Evolutionary conservation across 805 yeast genomes (phyloP), one percentile per base, ranked within the genome.

Genomic region (Kodamaea leandrae): DNA sequence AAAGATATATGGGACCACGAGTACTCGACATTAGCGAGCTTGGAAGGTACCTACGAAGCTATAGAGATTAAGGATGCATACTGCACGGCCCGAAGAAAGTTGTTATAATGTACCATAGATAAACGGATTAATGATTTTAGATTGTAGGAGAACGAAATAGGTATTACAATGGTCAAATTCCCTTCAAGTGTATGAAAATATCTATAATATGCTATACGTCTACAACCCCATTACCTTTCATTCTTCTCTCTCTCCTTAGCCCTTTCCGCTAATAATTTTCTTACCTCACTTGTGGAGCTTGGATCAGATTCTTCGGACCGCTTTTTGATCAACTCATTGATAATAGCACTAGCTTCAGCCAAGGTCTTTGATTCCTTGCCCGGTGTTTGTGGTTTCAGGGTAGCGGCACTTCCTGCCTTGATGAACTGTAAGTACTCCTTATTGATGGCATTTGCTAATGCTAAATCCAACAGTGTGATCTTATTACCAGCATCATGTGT

Each of bases 31-130:
- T 67, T 74, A 54, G 91, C 96, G 2, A 84, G 86, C 50, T 66
- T 87, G 49, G 96, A 90, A 60, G 99, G 99, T 34, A 83, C 87
- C 3, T 93, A 93, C 57, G 96, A 90, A 61, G 97, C 97, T 4
- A 76, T 88, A 32, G 89, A 83, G 55, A 79, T 93, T n/a, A 78
- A 78, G 33, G 99, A 93, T 64, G 83, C 86, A 6, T 84, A 68
- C 61, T 93, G 99, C 71, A 38, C 33, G 25, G 63, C 61, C 10
- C 40, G 42, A 34, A 40, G 55, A 42, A 50, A 45, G 28, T 18
- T 27, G 35, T 36, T 19, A 35, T 14, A 37, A 20, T 37, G 29
- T 29, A 28, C 27, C 13, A 16, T 24, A 13, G n/a, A 33, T 20
- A 33, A 25, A 25, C 28, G 28, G 28, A 27, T 25, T 16, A 6